Conservation (phyloP, 768 basidiomycete genomes). For the Paxillus ammoniavirescens region DNA sequence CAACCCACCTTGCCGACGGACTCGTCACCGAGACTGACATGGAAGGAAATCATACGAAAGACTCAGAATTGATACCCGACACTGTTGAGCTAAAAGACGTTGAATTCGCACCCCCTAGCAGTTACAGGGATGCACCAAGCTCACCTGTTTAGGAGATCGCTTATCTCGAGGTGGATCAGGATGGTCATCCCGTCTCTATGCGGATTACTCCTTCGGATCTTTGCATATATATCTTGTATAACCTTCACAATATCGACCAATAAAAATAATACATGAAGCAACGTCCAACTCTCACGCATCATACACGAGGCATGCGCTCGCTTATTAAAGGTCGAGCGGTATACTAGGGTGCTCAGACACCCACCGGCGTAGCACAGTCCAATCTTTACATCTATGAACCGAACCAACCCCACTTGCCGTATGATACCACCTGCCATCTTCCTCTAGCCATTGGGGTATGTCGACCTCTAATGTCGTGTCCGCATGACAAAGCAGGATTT, state of each 20-base stretch:
- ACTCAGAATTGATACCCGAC: neutral
- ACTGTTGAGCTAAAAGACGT: conserved; percentile 1
- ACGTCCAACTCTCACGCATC: no score
- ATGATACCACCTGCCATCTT: conserved; percentile 25
- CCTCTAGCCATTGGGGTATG: conserved; percentile 19
- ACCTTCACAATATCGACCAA: no score
- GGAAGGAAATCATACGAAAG: conserved; percentile 12
- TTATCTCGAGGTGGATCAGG: neutral
- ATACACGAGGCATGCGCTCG: neutral
- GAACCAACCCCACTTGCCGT: conserved; percentile 30
- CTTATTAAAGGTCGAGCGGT: conserved; percentile 17
- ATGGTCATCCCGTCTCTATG: no score
- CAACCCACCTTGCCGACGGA: conserved; percentile 21
- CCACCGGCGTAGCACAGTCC: conserved; percentile 29
- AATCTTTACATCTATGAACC: conserved; percentile 34
- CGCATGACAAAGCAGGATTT: conserved; percentile 36
- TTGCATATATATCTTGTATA: no score
- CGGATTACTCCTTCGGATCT: no score
- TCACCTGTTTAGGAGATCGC: neutral
- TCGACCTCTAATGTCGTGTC: conserved; percentile 39
- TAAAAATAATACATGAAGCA: no score
- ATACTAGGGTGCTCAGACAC: conserved; percentile 28
- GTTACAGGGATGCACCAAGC: neutral
- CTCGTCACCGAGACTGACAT: conserved; percentile 16
- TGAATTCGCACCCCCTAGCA: neutral